Evolutionary conservation across 2,329 filamentous ascomycete genomes (phyloP), one percentile per base, ranked within the genome.

Genomic region (Talaromyces sp.): DNA sequence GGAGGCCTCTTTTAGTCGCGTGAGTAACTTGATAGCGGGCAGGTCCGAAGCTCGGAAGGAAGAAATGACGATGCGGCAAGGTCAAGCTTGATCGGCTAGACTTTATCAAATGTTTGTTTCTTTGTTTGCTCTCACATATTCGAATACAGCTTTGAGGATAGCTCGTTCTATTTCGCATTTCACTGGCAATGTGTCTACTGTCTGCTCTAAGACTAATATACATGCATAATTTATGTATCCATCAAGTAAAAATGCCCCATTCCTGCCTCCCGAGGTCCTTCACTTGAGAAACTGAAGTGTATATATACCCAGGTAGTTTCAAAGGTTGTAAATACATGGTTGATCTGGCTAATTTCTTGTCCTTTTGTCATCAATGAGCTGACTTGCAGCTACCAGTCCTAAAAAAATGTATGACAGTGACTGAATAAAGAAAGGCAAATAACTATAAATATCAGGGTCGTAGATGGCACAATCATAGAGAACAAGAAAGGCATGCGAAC

Each of bases 401-500:
- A 28, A 28, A 28, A 33, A 48, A 21, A 11, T 21, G 43, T 17
- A 21, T 48, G 28, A 35, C 10, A 48, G 17, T 28, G 8, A 33
- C 19, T 8, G 25, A 21, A 31, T 21, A n/a, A 48, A 19, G 10
- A 7, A 28, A 28, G 15, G n/a, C 2, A 19, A 19, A 17, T 3
- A 9, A 31, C 9, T 46, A 46, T 15, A 35, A 5, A 35, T 33
- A 48, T 48, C 19, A 33, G 19, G 25, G 25, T 35, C 28, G 6
- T 48, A 21, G 17, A 48, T 48, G 28, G 9, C 13, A 54, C 11
- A 35, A 35, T 9, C 22, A 45, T 36, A 35, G 13, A 10, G n/a
- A 36, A 54, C 39, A 55, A 55, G 36, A 54, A 54, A 10, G n/a
- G n/a, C n/a, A 17, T 17, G 41, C n/a, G 43, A 33, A 33, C 7